Percentiles rank a stretch among this genome's conserved stretches.
Conservation (phyloP, 306 rosid genomes). For the Glycyrrhiza uralensis region DNA sequence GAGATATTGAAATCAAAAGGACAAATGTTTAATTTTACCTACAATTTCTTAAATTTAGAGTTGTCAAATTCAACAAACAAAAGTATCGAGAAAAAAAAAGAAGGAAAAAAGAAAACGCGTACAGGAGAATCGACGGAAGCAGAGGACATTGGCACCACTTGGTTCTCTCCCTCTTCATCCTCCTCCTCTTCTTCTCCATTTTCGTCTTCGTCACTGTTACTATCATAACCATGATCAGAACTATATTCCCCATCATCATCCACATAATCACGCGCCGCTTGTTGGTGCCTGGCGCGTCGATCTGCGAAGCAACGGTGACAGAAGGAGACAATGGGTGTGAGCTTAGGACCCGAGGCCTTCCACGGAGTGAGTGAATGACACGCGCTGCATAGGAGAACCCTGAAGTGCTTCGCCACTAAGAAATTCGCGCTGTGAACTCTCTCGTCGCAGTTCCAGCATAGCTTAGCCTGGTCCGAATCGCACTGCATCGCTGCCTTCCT, state of each 20-base stretch:
- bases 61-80: too few species aligned
- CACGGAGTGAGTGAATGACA: constrained; percentile 61
- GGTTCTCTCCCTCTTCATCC: constrained; percentile 45
- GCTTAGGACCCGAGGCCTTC: constrained; percentile 58
- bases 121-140: background rate
- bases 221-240: background rate
- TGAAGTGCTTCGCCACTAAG: constrained; percentile 51
- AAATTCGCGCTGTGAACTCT: constrained; percentile 71
- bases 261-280: background rate
- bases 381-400: constrained; percentile 52
- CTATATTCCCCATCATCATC: background rate
- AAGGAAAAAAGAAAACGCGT: too few species aligned
- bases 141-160: constrained; percentile 65
- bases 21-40: too few species aligned
- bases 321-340: constrained; percentile 48
- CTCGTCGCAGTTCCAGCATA: constrained; percentile 75
- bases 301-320: constrained; percentile 34
- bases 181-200: background rate
- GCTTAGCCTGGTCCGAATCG: constrained; percentile 61
- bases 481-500: constrained; percentile 51
- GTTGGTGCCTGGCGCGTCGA: background rate
- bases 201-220: background rate
- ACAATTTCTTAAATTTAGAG: too few species aligned
- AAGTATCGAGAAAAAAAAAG: too few species aligned
- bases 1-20: too few species aligned